Conservation (phyloP, 805 yeast genomes). For the Wickerhamiella azyma region DNA sequence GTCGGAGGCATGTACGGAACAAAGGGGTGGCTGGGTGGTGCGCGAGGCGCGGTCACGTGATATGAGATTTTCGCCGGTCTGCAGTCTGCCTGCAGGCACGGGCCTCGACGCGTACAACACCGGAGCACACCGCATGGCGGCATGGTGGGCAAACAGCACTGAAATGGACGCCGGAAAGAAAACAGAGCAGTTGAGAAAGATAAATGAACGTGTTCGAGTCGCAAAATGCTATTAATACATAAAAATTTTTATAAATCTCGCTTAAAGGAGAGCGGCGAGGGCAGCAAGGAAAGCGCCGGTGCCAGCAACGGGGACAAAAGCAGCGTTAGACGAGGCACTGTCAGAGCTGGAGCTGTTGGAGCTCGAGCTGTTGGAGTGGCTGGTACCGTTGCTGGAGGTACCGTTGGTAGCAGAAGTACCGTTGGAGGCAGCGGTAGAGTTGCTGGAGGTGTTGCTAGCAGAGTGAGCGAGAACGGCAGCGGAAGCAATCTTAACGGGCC, state of each 20-base stretch:
- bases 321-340: conserved; percentile 3
- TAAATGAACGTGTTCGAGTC: too few species aligned
- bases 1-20: too few species aligned
- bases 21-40: too few species aligned
- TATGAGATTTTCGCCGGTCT: too few species aligned
- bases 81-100: too few species aligned
- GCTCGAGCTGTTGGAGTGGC: not conserved
- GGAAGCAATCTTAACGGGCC: conserved; percentile 7
- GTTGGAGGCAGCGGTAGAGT: conserved; percentile 4
- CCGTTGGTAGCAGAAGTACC: not conserved
- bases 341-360: not conserved
- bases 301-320: conserved; percentile 7
- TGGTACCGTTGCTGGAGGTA: not conserved
- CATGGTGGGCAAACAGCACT: too few species aligned
- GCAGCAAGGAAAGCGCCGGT: conserved; percentile 9
- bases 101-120: too few species aligned
- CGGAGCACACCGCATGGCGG: too few species aligned
- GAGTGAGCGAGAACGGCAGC: conserved; percentile 7
- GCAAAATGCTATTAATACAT: not conserved
- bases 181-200: too few species aligned
- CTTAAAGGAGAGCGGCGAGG: conserved; percentile 7
- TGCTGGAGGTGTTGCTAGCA: conserved; percentile 3
- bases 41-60: too few species aligned
- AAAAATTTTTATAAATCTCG: not conserved
- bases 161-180: too few species aligned